These are phyloP conservation scores for Setaria italica DNA, from an alignment of 202 grass and related monocot species.

Conservation along the genomic window DNA sequence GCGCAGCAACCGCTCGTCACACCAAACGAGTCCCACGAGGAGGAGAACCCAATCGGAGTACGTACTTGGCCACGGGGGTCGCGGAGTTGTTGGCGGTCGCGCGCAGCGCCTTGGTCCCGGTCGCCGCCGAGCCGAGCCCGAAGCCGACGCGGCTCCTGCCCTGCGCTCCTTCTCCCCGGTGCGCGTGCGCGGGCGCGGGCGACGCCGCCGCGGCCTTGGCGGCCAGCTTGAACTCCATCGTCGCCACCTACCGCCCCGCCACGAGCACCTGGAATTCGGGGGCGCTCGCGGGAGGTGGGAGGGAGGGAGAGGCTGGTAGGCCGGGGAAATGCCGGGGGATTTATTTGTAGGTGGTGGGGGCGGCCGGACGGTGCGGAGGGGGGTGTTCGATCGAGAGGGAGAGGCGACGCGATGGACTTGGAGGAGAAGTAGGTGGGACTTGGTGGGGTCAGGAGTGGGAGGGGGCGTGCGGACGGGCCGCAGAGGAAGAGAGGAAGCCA, in stretches of 20 bases:
- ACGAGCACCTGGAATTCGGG: slow-evolving; percentile 7
- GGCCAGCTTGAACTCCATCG: slow-evolving; percentile 47
- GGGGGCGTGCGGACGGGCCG: not conserved
- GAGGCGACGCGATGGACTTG: not conserved
- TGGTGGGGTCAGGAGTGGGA: too few relatives aligned
- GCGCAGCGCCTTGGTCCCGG: slow-evolving; percentile 21
- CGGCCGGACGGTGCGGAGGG: not conserved
- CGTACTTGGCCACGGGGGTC: slow-evolving; percentile 48
- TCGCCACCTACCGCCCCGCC: not conserved
- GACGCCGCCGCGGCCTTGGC: slow-evolving; percentile 6
- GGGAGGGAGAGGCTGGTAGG: not conserved
- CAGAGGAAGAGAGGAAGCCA: not conserved
- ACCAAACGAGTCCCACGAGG: not conserved
- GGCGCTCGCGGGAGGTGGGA: not conserved
- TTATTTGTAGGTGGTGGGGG: not conserved
- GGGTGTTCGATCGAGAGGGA: not conserved
- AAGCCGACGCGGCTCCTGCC: slow-evolving; percentile 23
- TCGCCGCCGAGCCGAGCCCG: not conserved
- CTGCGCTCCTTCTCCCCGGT: not conserved
- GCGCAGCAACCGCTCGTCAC: not conserved
- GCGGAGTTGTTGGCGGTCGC: slow-evolving; percentile 40
- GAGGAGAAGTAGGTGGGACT: not conserved
- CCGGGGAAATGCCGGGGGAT: not conserved
- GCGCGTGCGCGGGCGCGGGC: not conserved
- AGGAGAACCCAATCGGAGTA: not conserved